These are phyloP conservation scores for Ichthyophonus hoferi DNA, from an alignment of 208 protist species.

Conservation along the genomic window DNA sequence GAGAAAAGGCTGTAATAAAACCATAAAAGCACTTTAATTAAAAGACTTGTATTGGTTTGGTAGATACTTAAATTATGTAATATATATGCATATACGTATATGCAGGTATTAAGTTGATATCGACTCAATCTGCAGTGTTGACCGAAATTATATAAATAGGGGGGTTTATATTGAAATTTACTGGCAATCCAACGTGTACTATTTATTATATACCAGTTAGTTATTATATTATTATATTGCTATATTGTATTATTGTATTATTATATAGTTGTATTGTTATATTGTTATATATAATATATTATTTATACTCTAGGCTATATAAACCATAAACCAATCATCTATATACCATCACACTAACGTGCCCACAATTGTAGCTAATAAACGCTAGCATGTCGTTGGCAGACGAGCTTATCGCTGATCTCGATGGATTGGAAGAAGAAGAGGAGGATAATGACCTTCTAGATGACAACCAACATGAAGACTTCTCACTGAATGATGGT, in stretches of 20 bases:
- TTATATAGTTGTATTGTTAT: not conserved
- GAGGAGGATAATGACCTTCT: conserved; percentile 25
- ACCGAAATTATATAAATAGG: too few species aligned
- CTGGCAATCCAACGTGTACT: too few species aligned
- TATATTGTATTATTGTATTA: not conserved
- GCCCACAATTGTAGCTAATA: not conserved
- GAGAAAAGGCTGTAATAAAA: too few species aligned
- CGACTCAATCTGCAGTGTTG: too few species aligned
- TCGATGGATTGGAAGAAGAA: conserved; percentile 38
- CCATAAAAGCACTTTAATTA: too few species aligned
- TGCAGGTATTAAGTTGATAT: too few species aligned
- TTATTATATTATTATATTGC: not conserved
- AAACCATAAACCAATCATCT: not conserved
- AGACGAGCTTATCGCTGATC: conserved; percentile 58
- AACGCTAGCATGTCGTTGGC: conserved; percentile 45
- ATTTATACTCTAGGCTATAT: not conserved
- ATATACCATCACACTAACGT: not conserved
- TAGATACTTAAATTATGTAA: too few species aligned
- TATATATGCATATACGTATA: too few species aligned
- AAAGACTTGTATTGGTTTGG: too few species aligned
- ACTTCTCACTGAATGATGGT: not conserved
- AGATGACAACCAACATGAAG: not conserved
- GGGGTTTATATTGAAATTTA: too few species aligned
- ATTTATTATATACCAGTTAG: not conserved
- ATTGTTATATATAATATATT: not conserved